These are phyloP conservation scores for Candida germanica DNA, from an alignment of 805 yeast genomes.

Conservation along the genomic window DNA sequence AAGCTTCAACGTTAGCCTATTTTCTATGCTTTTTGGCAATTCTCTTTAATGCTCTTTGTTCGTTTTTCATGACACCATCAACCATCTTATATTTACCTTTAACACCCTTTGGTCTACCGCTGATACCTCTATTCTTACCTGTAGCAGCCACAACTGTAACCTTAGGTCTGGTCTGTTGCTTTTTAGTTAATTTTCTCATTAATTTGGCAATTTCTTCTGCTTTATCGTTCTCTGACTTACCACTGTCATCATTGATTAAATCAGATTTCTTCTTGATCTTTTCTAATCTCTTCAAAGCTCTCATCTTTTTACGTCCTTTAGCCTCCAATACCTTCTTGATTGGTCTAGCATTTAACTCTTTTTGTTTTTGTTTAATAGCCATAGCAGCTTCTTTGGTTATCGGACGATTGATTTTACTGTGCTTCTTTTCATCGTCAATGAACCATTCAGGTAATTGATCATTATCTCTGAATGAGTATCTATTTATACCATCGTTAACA, in stretches of 20 bases:
- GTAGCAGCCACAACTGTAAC: conserved; percentile 85
- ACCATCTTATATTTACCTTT: conserved; percentile 99
- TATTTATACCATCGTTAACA: conserved; percentile 89
- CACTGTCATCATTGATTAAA: conserved; percentile 79
- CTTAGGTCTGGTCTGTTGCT: conserved; percentile 71
- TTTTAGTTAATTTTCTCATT: conserved; percentile 75
- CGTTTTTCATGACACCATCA: conserved; percentile 97
- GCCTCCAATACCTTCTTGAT: conserved; percentile 99
- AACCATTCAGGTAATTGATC: conserved; percentile 98
- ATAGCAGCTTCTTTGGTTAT: conserved; percentile 79
- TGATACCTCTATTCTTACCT: conserved; percentile 79
- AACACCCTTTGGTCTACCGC: conserved; percentile 96
- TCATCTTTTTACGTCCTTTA: conserved; percentile 90
- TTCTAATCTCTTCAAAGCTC: conserved; percentile 84
- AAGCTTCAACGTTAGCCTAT: no score
- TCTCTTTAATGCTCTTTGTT: conserved; percentile 87
- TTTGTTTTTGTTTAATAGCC: conserved; percentile 42
- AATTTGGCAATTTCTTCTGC: conserved; percentile 87
- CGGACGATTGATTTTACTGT: conserved; percentile 83
- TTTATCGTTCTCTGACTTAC: conserved; percentile 88
- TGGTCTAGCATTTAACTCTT: conserved; percentile 89
- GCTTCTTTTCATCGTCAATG: conserved; percentile 83
- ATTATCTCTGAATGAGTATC: conserved; percentile 85
- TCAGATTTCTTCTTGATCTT: conserved; percentile 91
- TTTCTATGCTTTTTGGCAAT: conserved; percentile 84